phyloP scores from a whole-genome alignment of 495 filamentous ascomycete species.

The Penicillium egyptiacum region DNA sequence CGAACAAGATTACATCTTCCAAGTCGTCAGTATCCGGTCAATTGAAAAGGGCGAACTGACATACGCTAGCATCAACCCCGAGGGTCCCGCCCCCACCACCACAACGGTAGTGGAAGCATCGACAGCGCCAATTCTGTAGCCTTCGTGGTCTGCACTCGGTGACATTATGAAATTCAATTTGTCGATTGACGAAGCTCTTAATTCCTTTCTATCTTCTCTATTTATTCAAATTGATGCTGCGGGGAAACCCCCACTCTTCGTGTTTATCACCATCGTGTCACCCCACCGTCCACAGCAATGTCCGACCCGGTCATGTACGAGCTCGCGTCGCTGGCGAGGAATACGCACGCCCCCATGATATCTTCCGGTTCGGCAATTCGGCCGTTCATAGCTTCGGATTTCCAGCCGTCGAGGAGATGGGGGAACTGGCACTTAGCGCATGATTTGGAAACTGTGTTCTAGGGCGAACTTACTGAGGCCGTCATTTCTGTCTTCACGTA shows the following conservation, averaged over 20 bases:
- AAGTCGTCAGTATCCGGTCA: conserved; percentile 3
- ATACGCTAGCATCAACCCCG: conserved; percentile 68
- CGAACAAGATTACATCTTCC: conserved; percentile 62
- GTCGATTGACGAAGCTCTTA: neutral
- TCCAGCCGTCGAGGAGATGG: conserved; percentile 72
- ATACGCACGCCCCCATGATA: conserved; percentile 78
- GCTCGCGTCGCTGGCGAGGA: conserved; percentile 74
- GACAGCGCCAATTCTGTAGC: conserved; percentile 17
- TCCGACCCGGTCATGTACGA: conserved; percentile 81
- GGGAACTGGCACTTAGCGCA: conserved; percentile 65
- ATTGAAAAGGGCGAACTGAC: conserved; percentile 16
- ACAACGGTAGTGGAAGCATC: conserved; percentile 54
- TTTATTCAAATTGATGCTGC: conserved; percentile 13
- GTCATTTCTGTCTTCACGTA: conserved; percentile 50
- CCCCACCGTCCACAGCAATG: conserved; percentile 53
- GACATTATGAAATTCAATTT: conserved; percentile 24
- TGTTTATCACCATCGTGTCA: conserved; percentile 31
- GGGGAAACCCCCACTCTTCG: conserved; percentile 30
- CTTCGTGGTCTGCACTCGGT: conserved; percentile 31
- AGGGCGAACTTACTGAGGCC: conserved; percentile 50
- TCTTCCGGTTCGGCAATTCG: conserved; percentile 76
- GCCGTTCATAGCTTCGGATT: conserved; percentile 67
- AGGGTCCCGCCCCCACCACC: conserved; percentile 69
- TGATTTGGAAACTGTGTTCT: conserved; percentile 9
- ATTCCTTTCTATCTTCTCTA: conserved; percentile 1